Evolutionary conservation across 2,329 filamentous ascomycete genomes (phyloP).

Genomic region (Botryosphaeria dothidea): DNA sequence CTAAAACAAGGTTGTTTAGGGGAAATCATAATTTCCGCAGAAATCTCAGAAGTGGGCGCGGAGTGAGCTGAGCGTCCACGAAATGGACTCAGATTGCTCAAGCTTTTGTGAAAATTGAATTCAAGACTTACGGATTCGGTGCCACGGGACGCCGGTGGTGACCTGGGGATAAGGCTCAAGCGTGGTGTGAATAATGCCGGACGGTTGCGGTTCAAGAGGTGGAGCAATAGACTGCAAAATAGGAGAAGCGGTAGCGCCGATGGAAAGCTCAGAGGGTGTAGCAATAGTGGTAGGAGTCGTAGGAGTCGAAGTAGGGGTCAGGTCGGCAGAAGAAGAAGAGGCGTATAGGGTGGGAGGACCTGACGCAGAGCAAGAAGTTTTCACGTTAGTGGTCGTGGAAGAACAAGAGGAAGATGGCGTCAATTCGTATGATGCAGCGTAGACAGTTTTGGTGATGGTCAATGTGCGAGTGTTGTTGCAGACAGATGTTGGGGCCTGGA

Average conservation of each 20-base stretch:
- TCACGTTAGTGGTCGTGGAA: not conserved
- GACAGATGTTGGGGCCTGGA: not conserved
- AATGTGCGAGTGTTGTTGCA: not conserved
- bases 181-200: not conserved
- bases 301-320: not conserved
- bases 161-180: conserved; percentile 13
- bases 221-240: conserved; percentile 8
- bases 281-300: not conserved
- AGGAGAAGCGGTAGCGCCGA: not conserved
- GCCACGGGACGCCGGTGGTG: not conserved
- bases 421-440: not conserved
- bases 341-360: not conserved
- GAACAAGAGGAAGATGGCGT: not conserved
- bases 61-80: not conserved
- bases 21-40: not conserved
- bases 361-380: not conserved
- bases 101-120: too few relatives aligned
- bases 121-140: not conserved
- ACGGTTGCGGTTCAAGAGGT: not conserved
- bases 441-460: conserved; percentile 7
- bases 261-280: not conserved
- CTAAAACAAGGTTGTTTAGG: not conserved
- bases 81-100: too few relatives aligned
- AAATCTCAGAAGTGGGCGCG: not conserved
- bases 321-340: not conserved